phyloP scores from a whole-genome alignment of 176 grass and related monocot genomes.

The bread wheat (Triticum aestivum) region DNA sequence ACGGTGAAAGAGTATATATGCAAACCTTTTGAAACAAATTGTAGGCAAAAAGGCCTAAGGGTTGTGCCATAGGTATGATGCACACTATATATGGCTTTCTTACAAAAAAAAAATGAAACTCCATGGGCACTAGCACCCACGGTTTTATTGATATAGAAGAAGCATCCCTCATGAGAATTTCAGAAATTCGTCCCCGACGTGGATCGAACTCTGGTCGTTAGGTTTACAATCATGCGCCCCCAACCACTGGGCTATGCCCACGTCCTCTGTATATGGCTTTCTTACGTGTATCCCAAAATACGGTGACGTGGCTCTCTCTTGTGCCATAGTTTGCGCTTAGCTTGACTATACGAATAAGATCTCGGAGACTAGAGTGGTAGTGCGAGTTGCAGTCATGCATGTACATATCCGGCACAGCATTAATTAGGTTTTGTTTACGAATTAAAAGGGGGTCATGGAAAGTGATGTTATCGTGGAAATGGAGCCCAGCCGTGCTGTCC shows the following conservation, averaged over 20 bases:
- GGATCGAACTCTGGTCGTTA: too few species aligned
- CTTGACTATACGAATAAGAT: background rate
- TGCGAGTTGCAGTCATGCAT: background rate
- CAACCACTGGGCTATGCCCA: too few species aligned
- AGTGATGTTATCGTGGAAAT: constrained; percentile 43
- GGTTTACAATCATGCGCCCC: too few species aligned
- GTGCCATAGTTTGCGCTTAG: background rate
- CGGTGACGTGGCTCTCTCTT: background rate
- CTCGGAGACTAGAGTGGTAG: background rate
- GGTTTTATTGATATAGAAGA: too few species aligned
- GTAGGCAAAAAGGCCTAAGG: background rate
- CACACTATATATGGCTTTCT: background rate
- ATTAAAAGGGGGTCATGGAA: constrained; percentile 27
- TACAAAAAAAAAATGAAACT: too few species aligned
- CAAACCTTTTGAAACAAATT: background rate
- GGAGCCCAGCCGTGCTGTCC: constrained; percentile 19
- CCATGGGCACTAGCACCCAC: too few species aligned
- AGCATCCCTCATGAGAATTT: too few species aligned
- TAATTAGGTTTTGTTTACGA: constrained; percentile 30
- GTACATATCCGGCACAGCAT: constrained; percentile 1
- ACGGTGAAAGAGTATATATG: background rate
- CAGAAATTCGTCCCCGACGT: too few species aligned
- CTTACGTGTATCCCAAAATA: background rate
- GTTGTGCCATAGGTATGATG: too few species aligned
- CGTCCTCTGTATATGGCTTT: background rate